phyloP scores from a whole-genome alignment of 2,329 filamentous ascomycete species.

The Penicillium brevicompactum region DNA sequence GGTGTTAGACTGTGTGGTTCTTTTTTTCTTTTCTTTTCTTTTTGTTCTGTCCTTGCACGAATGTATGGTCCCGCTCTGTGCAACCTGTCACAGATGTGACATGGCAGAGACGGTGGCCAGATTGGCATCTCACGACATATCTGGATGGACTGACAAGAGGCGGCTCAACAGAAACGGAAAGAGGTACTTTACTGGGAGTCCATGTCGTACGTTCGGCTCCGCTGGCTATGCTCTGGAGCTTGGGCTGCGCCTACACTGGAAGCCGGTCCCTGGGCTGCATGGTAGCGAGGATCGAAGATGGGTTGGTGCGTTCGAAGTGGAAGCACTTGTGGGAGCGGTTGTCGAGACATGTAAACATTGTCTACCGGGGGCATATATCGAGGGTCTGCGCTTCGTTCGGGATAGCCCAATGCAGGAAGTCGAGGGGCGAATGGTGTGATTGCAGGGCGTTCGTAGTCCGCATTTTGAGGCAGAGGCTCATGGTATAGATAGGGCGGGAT shows the following conservation, averaged over 20 bases:
- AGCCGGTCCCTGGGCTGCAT: conserved; percentile 21
- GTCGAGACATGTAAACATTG: conserved; percentile 20
- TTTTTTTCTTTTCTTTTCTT: too few species aligned
- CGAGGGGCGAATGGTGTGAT: conserved; percentile 15
- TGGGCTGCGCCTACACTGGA: conserved; percentile 17
- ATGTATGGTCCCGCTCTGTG: neutral
- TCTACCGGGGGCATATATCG: conserved; percentile 26
- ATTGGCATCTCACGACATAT: conserved; percentile 3
- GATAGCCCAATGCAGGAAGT: conserved; percentile 17
- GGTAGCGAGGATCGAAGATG: conserved; percentile 18
- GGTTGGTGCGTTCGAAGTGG: conserved; percentile 16
- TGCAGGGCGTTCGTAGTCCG: conserved; percentile 22
- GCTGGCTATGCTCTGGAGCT: conserved; percentile 27
- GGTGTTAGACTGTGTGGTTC: conserved; percentile 18
- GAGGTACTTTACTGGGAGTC: conserved; percentile 38
- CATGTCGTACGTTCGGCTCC: conserved; percentile 29
- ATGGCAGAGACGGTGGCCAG: neutral
- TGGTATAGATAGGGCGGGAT: conserved; percentile 22
- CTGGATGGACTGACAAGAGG: conserved; percentile 20
- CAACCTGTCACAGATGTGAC: conserved; percentile 9
- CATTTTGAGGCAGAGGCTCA: conserved; percentile 24
- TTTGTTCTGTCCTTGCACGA: neutral
- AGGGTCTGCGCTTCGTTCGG: conserved; percentile 21
- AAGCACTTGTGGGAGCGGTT: conserved; percentile 20
- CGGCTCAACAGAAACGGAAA: conserved; percentile 19